Conservation (phyloP, 2,329 filamentous ascomycete species). For the Colletotrichum lentis region DNA sequence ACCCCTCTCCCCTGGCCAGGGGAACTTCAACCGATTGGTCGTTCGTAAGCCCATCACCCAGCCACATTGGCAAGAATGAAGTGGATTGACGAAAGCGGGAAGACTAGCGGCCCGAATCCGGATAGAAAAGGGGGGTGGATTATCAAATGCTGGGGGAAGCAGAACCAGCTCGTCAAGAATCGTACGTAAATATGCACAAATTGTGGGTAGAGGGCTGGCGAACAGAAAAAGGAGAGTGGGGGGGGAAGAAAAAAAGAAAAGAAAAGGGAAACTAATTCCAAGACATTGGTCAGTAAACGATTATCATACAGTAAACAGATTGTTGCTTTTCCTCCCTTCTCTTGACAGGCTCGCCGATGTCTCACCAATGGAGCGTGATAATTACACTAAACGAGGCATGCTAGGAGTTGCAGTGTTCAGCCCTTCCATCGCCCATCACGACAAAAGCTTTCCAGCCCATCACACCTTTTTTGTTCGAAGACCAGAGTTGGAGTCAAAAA, state of each 20-base stretch:
- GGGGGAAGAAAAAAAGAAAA: not conserved
- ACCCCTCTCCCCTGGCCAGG: not conserved
- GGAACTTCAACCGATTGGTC: conserved; percentile 4
- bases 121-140: not conserved
- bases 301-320: not conserved
- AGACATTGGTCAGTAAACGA: not conserved
- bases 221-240: too few species aligned
- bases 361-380: not conserved
- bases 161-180: not conserved
- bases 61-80: not conserved
- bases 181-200: not conserved
- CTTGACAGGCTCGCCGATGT: not conserved
- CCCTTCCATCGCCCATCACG: too few species aligned
- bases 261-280: not conserved
- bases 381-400: too few species aligned
- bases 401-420: not conserved
- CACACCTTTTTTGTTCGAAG: not conserved
- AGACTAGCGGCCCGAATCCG: conserved; percentile 27
- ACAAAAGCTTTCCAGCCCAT: too few species aligned
- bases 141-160: not conserved
- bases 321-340: not conserved
- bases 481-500: too few species aligned
- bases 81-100: conserved; percentile 5
- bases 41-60: not conserved
- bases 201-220: conserved; percentile 1